phyloP scores from a whole-genome alignment of 306 rosid genomes.

The Lupinus albus region DNA sequence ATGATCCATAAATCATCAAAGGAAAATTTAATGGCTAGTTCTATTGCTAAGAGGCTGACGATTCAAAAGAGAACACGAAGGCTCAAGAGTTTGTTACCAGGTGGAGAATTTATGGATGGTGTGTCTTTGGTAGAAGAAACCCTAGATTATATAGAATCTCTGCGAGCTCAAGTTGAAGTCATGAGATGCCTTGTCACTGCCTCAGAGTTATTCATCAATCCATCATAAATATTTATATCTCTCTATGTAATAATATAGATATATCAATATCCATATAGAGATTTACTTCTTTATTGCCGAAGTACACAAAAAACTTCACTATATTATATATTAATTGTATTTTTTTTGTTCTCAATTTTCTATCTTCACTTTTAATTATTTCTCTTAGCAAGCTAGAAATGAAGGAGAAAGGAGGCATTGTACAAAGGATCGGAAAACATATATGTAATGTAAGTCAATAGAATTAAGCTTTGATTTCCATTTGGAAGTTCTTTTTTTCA shows the following conservation, averaged over 20 bases:
- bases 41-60: conserved; percentile 48
- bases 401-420: conserved; percentile 48
- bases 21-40: conserved; percentile 38
- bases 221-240: conserved; percentile 33
- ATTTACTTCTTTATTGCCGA: background rate
- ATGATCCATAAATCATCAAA: conserved; percentile 33
- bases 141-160: conserved; percentile 74
- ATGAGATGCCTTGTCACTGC: conserved; percentile 68
- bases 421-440: conserved; percentile 53
- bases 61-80: conserved; percentile 57
- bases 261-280: conserved; percentile 23
- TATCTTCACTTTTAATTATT: background rate
- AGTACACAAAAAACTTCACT: background rate
- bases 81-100: conserved; percentile 70
- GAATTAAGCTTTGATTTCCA: conserved; percentile 38
- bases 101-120: conserved; percentile 73
- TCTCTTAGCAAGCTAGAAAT: conserved; percentile 42
- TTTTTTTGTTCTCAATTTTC: background rate
- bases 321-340: background rate
- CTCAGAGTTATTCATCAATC: conserved; percentile 40
- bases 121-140: conserved; percentile 71
- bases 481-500: background rate
- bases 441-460: conserved; percentile 40
- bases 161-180: conserved; percentile 80
- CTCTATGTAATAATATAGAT: background rate